Evolutionary conservation across 2,329 filamentous ascomycete species (phyloP), one percentile per base, ranked within the genome.

Genomic region (Calonectria hawksworthii): DNA sequence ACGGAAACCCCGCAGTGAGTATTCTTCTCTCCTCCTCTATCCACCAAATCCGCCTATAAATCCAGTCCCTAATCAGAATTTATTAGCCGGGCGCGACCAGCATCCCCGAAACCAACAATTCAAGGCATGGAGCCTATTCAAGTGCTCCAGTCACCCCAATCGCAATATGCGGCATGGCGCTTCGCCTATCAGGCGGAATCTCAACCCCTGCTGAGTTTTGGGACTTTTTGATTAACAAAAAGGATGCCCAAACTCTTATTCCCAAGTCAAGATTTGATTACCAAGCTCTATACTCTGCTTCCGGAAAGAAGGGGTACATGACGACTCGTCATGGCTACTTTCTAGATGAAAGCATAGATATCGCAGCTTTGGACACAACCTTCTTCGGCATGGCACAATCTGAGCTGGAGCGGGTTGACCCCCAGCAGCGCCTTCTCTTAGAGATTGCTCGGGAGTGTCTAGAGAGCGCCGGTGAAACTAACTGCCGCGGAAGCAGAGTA

Each of bases 381-480:
- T 76, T 82, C 41, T 85, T 83, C 73, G 71, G 68, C 10, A 79
- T 84, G 56, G 66, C 74, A 5, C 44, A 68, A 1, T 61, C 66
- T 4, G 83, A 86, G 67, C 76, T 82, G 13, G 83, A 84, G 64
- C 63, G 73, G 0, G 71, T 82, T 28, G 86, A 87, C 61, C 85
- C 85, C 1, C 84, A 85, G 34, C 85, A 86, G 67, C 75, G 84
- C 1, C 78, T 83, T 11, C 73, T 84, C 14, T 77, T 86, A 1
- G 84, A 87, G 69, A 80, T 86, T 3, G 77, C 81, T 8, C 78
- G 80, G 5, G 85, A 87, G 65, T 80, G 77, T 23, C 74, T 86
- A 8, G 84, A 86, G 34, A 76, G 78, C 54, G 83, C 84, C 13
- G 85, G 85, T 0, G 76, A 82, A 34, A 76, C 74, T 2, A 69